Evolutionary conservation across 176 grass and related monocot genomes (phyloP), one percentile per base, ranked within the genome.

Genomic region (Ampelocalamus luodianensis): DNA sequence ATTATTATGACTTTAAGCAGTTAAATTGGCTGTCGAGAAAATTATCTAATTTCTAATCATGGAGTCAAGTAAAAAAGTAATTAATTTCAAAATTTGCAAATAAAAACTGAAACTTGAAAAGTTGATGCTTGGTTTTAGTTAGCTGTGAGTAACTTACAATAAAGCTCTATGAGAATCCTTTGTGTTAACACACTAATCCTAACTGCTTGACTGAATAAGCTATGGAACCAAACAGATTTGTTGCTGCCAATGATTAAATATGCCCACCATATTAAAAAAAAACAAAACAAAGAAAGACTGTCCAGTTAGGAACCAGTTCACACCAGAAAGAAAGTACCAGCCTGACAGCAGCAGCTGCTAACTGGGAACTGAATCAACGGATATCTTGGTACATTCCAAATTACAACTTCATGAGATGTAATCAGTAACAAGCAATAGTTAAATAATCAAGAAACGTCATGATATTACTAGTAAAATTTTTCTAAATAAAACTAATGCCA

Each of bases 201-300:
- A 69, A 68, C 36, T 69, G 46, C 64, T 55, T 53, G 53, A 66
- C 73, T 68, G 73, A 55, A 74, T 55, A 80, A 79, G 45, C 34
- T 76, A 44, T 24, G 34, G 15, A 17, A 80, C 58, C 44, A 65
- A 66, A 45, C 46, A 85, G 37, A 23, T 76, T 69, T 39, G 37
- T 54, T 84, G 45, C 60, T 75, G 5, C 20, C 44, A 67, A 26
- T 54, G 46, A 66, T 22, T n/a, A 54, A 76, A 84, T 3, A 40
- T 53, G 44, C 32, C 43, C 62, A 74, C 2, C n/a, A 11, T 34
- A 74, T 51, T 13, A 51, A 68, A 37, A 51, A 68, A 37, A 34
- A 34, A 34, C 1, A 34, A 53, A 54, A 27, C 14, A 66, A 64
- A 39, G 27, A 83, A 34, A 40, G 3, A 2, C 27, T 62, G n/a